Conservation (phyloP, 768 basidiomycete genomes). For the Neoboletus brunneissimus region DNA sequence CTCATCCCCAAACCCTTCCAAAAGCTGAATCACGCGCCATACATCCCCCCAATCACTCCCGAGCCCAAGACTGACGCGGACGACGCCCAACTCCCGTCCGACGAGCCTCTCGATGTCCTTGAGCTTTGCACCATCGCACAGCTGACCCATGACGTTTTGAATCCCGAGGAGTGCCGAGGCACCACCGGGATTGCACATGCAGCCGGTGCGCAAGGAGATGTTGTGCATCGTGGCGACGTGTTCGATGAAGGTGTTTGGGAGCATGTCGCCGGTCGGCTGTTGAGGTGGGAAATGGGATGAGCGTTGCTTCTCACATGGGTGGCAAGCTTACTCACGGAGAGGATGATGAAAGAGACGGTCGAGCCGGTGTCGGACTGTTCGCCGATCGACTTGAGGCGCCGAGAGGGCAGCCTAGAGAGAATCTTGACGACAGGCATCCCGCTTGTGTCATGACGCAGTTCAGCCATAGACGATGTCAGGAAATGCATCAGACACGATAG, state of each 20-base stretch:
- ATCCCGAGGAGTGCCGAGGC: slow-evolving; percentile 71
- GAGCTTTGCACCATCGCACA: slow-evolving; percentile 59
- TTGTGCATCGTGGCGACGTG: slow-evolving; percentile 58
- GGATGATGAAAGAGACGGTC: slow-evolving; percentile 58
- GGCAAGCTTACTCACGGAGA: slow-evolving; percentile 46
- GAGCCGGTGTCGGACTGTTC: slow-evolving; percentile 68
- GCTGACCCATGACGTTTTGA: slow-evolving; percentile 57
- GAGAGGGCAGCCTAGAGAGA: slow-evolving; percentile 58
- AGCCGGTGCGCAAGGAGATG: slow-evolving; percentile 79
- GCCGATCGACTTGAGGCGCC: slow-evolving; percentile 53
- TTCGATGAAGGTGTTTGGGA: slow-evolving; percentile 74
- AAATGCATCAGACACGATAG: slow-evolving; percentile 67
- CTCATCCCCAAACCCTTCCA: slow-evolving; percentile 42
- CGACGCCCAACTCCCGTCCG: slow-evolving; percentile 69
- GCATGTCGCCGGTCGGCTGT: slow-evolving; percentile 63
- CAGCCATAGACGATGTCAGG: slow-evolving; percentile 52
- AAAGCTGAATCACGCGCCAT: slow-evolving; percentile 54
- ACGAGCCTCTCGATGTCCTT: slow-evolving; percentile 58
- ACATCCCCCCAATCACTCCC: slow-evolving; percentile 78
- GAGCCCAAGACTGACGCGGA: slow-evolving; percentile 75
- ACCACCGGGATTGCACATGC: slow-evolving; percentile 87
- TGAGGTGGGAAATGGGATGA: neutral
- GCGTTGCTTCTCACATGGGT: slow-evolving; percentile 2
- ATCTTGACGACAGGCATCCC: slow-evolving; percentile 64
- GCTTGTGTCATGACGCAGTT: slow-evolving; percentile 58